A percentile compares a stretch with the other conserved stretches of the same genome.
phyloP scores from a whole-genome alignment of 2,329 filamentous ascomycete genomes.

The Colletotrichum costaricense region DNA sequence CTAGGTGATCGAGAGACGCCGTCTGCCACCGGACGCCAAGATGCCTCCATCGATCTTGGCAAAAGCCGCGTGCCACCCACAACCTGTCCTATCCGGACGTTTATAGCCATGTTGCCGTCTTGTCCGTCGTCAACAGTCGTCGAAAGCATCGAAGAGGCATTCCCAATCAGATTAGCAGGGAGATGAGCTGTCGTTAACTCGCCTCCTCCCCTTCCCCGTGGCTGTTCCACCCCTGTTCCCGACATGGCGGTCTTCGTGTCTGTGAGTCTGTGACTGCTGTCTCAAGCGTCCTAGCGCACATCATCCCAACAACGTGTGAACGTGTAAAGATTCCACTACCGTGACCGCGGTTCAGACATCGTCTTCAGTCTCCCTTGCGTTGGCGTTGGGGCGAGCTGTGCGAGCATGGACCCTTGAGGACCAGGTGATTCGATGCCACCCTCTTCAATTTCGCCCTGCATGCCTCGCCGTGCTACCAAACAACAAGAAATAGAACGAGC shows the following conservation, averaged over 20 bases:
- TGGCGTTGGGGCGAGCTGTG: not conserved
- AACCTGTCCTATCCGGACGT: not conserved
- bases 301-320: not conserved
- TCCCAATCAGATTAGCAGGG: not conserved
- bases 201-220: not conserved
- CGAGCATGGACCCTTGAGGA: not conserved
- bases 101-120: not conserved
- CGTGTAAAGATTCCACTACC: conserved; percentile 1
- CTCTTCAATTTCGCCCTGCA: not conserved
- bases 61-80: not conserved
- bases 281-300: conserved; percentile 6
- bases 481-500: not conserved
- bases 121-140: conserved; percentile 11
- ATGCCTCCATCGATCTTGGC: conserved; percentile 21
- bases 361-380: conserved; percentile 21
- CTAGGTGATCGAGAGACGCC: not conserved
- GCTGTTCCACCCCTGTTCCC: not conserved
- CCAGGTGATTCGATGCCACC: not conserved
- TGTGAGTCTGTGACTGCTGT: not conserved
- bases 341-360: conserved; percentile 13
- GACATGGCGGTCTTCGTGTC: not conserved
- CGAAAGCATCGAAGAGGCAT: conserved; percentile 18
- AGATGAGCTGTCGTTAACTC: not conserved
- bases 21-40: conserved; percentile 24
- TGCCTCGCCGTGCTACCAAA: not conserved